Percentiles rank a stretch among this genome's conserved stretches.
phyloP scores from a whole-genome alignment of 2,329 filamentous ascomycete genomes.

The Colletotrichum lupini region DNA sequence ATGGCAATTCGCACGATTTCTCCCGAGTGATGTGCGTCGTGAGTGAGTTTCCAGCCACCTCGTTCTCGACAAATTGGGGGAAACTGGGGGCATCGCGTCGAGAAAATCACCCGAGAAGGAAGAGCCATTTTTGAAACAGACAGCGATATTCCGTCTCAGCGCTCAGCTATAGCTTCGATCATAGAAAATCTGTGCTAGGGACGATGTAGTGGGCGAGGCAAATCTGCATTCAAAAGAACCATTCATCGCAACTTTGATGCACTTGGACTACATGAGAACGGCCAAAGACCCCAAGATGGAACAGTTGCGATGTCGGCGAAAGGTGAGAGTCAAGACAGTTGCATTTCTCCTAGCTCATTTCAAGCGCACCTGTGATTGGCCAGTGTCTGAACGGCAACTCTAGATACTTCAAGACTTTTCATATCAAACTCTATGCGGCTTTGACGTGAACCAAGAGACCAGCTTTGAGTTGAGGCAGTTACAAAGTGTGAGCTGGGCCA shows the following conservation, averaged over 20 bases:
- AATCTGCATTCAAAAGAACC: neutral
- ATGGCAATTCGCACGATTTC: neutral
- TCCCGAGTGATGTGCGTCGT: neutral
- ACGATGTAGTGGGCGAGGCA: neutral
- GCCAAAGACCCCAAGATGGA: neutral
- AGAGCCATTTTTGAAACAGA: neutral
- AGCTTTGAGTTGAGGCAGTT: neutral
- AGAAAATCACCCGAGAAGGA: neutral
- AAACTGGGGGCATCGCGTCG: neutral
- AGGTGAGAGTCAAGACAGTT: neutral
- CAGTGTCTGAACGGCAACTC: neutral
- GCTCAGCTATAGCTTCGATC: neutral
- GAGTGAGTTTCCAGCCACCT: neutral
- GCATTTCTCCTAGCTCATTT: slow-evolving; percentile 5
- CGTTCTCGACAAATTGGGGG: neutral
- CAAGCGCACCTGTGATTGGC: slow-evolving; percentile 5
- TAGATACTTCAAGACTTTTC: neutral
- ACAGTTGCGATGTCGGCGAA: slow-evolving; percentile 28
- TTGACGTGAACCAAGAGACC: neutral
- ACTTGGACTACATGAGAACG: neutral
- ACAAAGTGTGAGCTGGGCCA: neutral
- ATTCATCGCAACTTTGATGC: neutral
- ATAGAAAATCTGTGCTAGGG: neutral
- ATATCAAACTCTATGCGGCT: slow-evolving; percentile 4
- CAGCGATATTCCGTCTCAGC: neutral